Evolutionary conservation across 352 stramenopile genomes (phyloP), one percentile per base, ranked within the genome.

Genomic region (Phytophthora aleatoria): DNA sequence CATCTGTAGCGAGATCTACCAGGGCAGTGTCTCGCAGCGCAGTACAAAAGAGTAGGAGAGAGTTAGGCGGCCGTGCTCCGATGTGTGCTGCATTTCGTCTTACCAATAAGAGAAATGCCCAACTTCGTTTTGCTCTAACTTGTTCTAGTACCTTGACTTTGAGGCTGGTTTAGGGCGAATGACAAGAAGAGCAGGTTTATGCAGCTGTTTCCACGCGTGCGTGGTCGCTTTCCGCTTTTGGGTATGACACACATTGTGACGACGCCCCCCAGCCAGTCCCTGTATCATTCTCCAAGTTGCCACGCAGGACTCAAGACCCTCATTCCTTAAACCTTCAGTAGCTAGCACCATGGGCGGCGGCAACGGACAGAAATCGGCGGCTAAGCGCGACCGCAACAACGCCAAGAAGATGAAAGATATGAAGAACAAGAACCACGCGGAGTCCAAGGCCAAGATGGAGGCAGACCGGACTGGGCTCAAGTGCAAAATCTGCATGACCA

Each of bases 401-500:
- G 73, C 63, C 39, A 95, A 95, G 80, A 95, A 95, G 77, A 77
- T 81, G 58, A 95, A 95, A 69, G 86, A 93, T 0, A 75, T 81
- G 50, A 95, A 92, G 71, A 47, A 82, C 36, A 92, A 92, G 73
- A 90, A 81, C 67, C 83, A 89, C 63, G 77, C 79, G n/a, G 84
- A 82, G 58, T 91, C 77, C 59, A 91, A 90, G 55, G 78, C 74
- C 64, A 95, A 95, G 74, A 92, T 95, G 81, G 73, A 79, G 61
- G 82, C 84, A n/a, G 86, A 94, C 69, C 77, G 77, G 47, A 76
- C 78, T 36, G 80, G 79, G 30, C 78, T 91, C 76, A 95, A 92
- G 76, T 95, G 86, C 81, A 95, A 92, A 54, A 92, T 95, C 73
- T 95, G 86, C 72, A 85, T 95, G 72, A 91, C 85, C 31, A 93